Evolutionary conservation across 2,329 filamentous ascomycete genomes (phyloP), one percentile per base, ranked within the genome.

Genomic region (Phoma sp.): DNA sequence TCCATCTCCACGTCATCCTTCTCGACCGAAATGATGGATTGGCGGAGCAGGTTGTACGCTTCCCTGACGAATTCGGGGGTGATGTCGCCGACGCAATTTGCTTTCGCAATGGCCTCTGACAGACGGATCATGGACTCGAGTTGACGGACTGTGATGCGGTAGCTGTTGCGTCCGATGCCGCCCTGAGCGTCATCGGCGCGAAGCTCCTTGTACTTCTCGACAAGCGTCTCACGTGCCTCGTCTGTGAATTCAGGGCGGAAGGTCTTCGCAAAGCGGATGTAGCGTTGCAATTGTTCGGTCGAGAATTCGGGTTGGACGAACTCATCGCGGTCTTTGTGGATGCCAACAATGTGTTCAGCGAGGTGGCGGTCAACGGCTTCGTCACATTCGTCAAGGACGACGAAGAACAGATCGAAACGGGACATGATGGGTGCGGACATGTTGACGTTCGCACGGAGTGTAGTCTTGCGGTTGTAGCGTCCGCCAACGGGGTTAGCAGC

Each of bases 361-460:
- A 99, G 83, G 71, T 96, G 92, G 51, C 92, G 89, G 73, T 99
- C 95, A 28, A 96, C 87, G 32, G 84, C 79, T 78, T 98, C 93
- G 71, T 97, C 96, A 74, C 93, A 98, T 69, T 99, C 95, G 73
- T 99, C 95, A 0, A 98, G 84, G 21, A 99, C 90, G 47, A 99
- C 92, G 72, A 99, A 99, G 83, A 99, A 99, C 9, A 99, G 83
- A 80, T 99, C 95, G 77, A 99, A 99, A 81, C 95, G 91, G 47
- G 92, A 96, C 95, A 99, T 99, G 80, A 99, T 99, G 53, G 95
- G 95, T 1, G 95, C 95, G 21, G 89, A 93, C 91, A 99, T 97
- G 79, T 98, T 98, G 78, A 99, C 93, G 76, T 99, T 99, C 59
- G 91, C 87, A 45, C 95, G 86, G 6, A 99, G 84, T 0, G 95